Evolutionary conservation across 805 yeast species (phyloP), one percentile per base, ranked within the genome.

Genomic region (Sugiyamaella boreocaroliniensis): DNA sequence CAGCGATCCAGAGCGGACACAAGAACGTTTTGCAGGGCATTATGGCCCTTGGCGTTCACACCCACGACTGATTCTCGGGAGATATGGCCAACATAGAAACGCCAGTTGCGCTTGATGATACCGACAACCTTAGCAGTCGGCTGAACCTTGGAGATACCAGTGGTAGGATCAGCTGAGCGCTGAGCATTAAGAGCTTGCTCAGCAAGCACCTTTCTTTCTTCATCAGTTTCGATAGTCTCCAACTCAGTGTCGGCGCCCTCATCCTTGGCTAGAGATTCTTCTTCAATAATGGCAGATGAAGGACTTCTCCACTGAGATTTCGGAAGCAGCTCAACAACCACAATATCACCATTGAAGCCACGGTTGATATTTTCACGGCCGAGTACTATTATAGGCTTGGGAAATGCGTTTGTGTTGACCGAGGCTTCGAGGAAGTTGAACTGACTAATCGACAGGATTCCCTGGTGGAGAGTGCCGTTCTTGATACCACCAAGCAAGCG

Each of bases 41-140:
- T 82, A 14, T 32, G 37, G 14, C 86, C 79, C 49, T 79, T 81
- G 50, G 55, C 45, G 41, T 59, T 29, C 42, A 48, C 40, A 4
- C 66, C 68, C 18, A 74, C 68, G 1, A 86, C 85, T 1, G 95
- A 83, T 40, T 82, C 77, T 43, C 89, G 85, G 1, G 92, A 84
- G 56, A 93, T 76, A 68, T 90, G 97, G 12, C 99, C 99, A 40
- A 93, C 99, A 64, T 90, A 93, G 59, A 83, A 82, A 67, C 99
- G 80, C 99, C 99, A 93, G 56, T 92, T 87, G 69, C 99, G 79
- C 70, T 88, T 85, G 43, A 83, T 73, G 22, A 93, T 78, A 29
- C 96, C 95, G 11, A 93, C 97, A 37, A 93, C 86, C 59, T 81
- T 80, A 2, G 95, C 98, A 0, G 99, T 92, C n/a, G 98, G 99